phyloP scores from a whole-genome alignment of 2,329 filamentous ascomycete species.

The Monosporascus sp. region DNA sequence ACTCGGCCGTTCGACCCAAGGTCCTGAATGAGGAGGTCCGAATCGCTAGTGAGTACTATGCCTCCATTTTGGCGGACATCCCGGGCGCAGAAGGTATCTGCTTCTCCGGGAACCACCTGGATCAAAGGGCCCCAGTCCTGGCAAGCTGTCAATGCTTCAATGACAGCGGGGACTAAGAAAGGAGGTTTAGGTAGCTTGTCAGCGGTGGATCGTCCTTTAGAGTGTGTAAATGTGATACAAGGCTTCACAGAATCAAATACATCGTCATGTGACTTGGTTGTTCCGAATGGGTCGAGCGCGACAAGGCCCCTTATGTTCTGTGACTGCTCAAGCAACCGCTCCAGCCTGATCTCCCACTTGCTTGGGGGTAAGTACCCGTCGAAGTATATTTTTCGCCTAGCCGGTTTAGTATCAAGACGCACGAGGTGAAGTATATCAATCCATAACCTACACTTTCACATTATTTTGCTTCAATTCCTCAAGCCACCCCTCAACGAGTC shows the following conservation, averaged over 20 bases:
- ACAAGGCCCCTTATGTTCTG: constrained; percentile 48
- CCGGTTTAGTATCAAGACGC: constrained; percentile 1
- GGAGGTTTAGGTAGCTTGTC: constrained; percentile 38
- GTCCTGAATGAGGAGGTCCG: constrained; percentile 74
- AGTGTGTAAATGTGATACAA: constrained; percentile 6
- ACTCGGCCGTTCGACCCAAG: constrained; percentile 58
- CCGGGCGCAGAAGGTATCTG: constrained; percentile 73
- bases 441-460: constrained; percentile 55
- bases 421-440: constrained; percentile 13
- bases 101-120: constrained; percentile 73
- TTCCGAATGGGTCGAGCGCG: constrained; percentile 25
- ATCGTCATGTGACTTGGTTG: constrained; percentile 10
- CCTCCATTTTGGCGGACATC: constrained; percentile 50
- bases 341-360: constrained; percentile 59
- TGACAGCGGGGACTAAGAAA: constrained; percentile 72
- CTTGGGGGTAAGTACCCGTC: constrained; percentile 70
- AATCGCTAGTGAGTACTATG: constrained; percentile 73
- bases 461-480: constrained; percentile 48
- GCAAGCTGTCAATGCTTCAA: constrained; percentile 59
- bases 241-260: constrained; percentile 9
- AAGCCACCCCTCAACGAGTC: constrained; percentile 57
- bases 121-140: constrained; percentile 35
- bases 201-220: neutral
- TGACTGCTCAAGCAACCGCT: constrained; percentile 54
- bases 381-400: constrained; percentile 69